Percentiles rank a stretch among this genome's conserved stretches.
Conservation (phyloP, 305 asterid genomes). For the Solanum hybrid region DNA sequence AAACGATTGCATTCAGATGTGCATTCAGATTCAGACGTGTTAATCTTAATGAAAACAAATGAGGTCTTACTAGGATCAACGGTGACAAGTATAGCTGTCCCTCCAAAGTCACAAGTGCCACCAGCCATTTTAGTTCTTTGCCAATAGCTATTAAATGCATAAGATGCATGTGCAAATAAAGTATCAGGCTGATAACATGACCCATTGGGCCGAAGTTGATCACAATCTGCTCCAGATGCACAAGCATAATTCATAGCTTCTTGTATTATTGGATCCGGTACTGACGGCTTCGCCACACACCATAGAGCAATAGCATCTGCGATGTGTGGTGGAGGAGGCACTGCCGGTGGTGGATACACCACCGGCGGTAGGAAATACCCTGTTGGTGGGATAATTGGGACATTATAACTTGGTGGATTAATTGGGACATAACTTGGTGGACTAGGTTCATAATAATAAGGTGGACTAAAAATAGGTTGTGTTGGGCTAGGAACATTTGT, state of each 20-base stretch:
- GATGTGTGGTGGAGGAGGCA: slow-evolving; percentile 65
- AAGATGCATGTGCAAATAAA: slow-evolving; percentile 73
- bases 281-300: slow-evolving; percentile 93
- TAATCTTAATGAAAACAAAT: background rate
- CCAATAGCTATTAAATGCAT: slow-evolving; percentile 86
- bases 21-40: background rate
- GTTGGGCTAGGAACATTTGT: slow-evolving; percentile 22
- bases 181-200: slow-evolving; percentile 71
- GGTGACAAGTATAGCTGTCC: slow-evolving; percentile 75
- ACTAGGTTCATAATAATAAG: slow-evolving; percentile 3
- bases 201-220: slow-evolving; percentile 55
- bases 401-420: background rate
- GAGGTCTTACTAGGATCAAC: slow-evolving; percentile 74
- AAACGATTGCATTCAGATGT: background rate
- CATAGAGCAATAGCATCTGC: slow-evolving; percentile 42
- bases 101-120: slow-evolving; percentile 85
- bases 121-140: slow-evolving; percentile 67
- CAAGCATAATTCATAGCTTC: slow-evolving; percentile 95
- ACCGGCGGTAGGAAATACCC: slow-evolving; percentile 69
- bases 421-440: slow-evolving; percentile 27
- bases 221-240: slow-evolving; percentile 78
- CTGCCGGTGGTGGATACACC: slow-evolving; percentile 66
- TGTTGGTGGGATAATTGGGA: slow-evolving; percentile 15
- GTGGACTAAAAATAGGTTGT: slow-evolving; percentile 10
- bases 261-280: slow-evolving; percentile 75